A percentile compares a stretch with the other conserved stretches of the same genome.
Conservation (phyloP, 495 filamentous ascomycete species). For the Xylaria scruposa region DNA sequence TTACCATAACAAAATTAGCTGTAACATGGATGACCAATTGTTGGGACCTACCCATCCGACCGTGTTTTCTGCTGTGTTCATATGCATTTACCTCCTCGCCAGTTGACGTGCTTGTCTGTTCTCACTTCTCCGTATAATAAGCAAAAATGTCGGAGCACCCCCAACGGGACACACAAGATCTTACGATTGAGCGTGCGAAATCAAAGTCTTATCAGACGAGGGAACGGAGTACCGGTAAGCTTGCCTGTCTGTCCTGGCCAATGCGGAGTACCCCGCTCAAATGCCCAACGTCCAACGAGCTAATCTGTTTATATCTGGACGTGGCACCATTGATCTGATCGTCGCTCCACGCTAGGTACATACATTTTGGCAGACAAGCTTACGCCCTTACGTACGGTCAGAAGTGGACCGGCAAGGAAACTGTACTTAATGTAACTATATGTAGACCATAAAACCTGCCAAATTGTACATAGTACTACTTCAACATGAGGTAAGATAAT, state of each 20-base stretch:
- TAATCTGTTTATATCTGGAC: neutral
- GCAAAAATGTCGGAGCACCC: neutral
- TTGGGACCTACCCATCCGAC: neutral
- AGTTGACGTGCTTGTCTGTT: no score
- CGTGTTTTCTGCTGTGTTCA: neutral
- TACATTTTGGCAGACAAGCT: neutral
- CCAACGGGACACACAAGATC: neutral
- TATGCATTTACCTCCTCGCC: neutral
- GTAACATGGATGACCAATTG: neutral
- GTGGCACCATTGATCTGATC: constrained; percentile 1
- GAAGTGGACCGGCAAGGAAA: no score
- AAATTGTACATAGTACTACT: no score
- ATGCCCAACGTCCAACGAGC: neutral
- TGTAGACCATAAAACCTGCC: no score
- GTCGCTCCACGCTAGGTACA: no score
- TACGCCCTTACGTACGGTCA: neutral
- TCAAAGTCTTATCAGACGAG: constrained; percentile 7
- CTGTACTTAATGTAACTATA: no score
- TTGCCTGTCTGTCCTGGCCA: neutral
- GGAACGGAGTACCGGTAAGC: neutral
- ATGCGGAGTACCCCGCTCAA: constrained; percentile 19
- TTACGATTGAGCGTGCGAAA: constrained; percentile 8
- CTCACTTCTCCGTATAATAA: neutral
- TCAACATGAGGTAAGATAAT: no score
- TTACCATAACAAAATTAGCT: neutral